These are phyloP conservation scores for Fraxinus anomala DNA, from an alignment of 257 asterid genomes.

Conservation along the genomic window DNA sequence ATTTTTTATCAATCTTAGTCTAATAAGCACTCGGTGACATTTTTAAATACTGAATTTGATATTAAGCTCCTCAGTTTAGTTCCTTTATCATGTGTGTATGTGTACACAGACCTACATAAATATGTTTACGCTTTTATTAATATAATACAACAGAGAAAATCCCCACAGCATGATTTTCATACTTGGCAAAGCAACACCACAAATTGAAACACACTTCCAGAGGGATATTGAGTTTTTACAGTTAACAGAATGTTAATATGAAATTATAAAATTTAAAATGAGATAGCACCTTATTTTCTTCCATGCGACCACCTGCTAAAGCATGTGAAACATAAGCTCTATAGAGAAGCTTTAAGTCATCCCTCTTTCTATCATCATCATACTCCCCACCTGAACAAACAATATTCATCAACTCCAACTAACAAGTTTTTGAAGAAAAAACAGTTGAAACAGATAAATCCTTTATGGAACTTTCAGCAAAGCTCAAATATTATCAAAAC, in stretches of 20 bases:
- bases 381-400: conserved; percentile 72
- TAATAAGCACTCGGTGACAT: background rate
- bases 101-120: background rate
- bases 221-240: conserved; percentile 7
- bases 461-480: conserved; percentile 13
- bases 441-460: conserved; percentile 6
- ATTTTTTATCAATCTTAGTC: background rate
- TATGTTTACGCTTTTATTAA: background rate
- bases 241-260: background rate
- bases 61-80: background rate
- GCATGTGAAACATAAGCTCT: conserved; percentile 72
- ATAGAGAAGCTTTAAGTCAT: conserved; percentile 82
- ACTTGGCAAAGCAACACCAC: background rate
- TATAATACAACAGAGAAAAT: background rate
- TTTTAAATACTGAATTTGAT: background rate
- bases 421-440: conserved; percentile 22
- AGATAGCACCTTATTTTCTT: conserved; percentile 74
- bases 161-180: background rate
- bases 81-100: background rate
- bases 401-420: conserved; percentile 27
- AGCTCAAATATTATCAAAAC: conserved; percentile 24
- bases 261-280: conserved; percentile 7
- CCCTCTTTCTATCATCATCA: conserved; percentile 72
- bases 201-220: background rate
- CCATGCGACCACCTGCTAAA: conserved; percentile 80